Conservation (phyloP, 306 rosid species). For the Gleditsia sinensis region DNA sequence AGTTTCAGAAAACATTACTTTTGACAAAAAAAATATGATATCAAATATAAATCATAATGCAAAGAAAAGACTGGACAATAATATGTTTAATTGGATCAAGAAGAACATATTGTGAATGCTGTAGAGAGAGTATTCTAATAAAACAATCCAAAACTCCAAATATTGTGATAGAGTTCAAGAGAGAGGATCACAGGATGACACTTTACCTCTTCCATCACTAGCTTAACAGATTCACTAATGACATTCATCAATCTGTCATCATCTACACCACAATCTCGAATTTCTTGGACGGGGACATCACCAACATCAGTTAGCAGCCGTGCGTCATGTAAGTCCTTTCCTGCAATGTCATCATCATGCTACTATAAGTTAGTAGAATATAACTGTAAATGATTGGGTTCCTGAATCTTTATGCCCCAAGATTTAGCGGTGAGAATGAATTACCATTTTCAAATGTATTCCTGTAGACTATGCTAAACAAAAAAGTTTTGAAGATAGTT, state of each 20-base stretch:
- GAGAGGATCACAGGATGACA: slow-evolving; percentile 20
- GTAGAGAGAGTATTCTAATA: neutral
- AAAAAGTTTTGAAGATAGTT: neutral
- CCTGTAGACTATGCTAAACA: neutral
- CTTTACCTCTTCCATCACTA: slow-evolving; percentile 90
- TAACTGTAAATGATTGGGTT: neutral
- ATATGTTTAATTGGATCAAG: neutral
- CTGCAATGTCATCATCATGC: slow-evolving; percentile 45
- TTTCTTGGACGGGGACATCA: slow-evolving; percentile 94
- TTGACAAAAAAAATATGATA: neutral
- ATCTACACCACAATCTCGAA: slow-evolving; percentile 86
- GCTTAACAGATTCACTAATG: slow-evolving; percentile 86
- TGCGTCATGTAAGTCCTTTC: slow-evolving; percentile 78
- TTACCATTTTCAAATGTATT: slow-evolving; percentile 5
- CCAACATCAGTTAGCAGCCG: slow-evolving; percentile 94
- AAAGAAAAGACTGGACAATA: neutral
- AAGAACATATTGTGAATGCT: neutral
- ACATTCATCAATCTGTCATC: slow-evolving; percentile 92
- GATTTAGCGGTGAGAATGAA: slow-evolving; percentile 11
- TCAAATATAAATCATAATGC: neutral
- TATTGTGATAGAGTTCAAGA: neutral
- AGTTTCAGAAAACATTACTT: neutral
- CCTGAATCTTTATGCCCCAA: slow-evolving; percentile 20
- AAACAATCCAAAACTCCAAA: neutral
- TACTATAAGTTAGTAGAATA: slow-evolving; percentile 27